These are phyloP conservation scores for Primulina tabacum DNA, from an alignment of 257 asterid species.

Conservation along the genomic window DNA sequence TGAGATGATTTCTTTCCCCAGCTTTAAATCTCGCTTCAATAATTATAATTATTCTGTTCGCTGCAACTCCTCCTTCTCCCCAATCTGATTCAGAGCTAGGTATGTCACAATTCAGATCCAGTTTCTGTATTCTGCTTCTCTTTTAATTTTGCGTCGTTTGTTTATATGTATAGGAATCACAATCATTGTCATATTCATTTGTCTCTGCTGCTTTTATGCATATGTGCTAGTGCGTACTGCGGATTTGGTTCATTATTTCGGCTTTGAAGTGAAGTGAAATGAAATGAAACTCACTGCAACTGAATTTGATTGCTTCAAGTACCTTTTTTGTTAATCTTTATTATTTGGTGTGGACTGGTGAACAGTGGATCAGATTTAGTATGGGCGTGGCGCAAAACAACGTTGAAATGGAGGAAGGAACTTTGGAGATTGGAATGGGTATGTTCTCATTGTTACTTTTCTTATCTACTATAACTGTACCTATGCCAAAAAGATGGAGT, in stretches of 20 bases:
- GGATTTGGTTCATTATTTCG: not conserved
- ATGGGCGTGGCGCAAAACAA: conserved; percentile 64
- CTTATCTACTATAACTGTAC: conserved; percentile 4
- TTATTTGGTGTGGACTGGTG: conserved; percentile 15
- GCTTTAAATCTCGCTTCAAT: not conserved
- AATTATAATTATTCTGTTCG: no score
- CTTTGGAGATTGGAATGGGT: conserved; percentile 94
- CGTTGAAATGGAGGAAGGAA: conserved; percentile 73
- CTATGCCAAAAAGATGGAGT: conserved; percentile 11
- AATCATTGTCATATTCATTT: not conserved
- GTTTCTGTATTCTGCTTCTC: not conserved
- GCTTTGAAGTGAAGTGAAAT: conserved; percentile 16
- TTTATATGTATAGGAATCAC: not conserved
- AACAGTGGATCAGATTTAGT: conserved; percentile 33
- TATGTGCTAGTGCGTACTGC: not conserved
- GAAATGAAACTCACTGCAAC: conserved; percentile 14
- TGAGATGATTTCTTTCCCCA: not conserved
- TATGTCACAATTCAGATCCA: not conserved
- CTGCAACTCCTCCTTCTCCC: not conserved
- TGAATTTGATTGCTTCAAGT: conserved; percentile 14
- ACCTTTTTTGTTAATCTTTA: conserved; percentile 3
- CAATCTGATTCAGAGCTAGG: not conserved
- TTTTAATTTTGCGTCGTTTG: no score
- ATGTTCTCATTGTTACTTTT: conserved; percentile 28
- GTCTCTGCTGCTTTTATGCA: no score